Conservation (phyloP, 176 grass and related monocot genomes). For the Hyparrhenia diplandra region DNA sequence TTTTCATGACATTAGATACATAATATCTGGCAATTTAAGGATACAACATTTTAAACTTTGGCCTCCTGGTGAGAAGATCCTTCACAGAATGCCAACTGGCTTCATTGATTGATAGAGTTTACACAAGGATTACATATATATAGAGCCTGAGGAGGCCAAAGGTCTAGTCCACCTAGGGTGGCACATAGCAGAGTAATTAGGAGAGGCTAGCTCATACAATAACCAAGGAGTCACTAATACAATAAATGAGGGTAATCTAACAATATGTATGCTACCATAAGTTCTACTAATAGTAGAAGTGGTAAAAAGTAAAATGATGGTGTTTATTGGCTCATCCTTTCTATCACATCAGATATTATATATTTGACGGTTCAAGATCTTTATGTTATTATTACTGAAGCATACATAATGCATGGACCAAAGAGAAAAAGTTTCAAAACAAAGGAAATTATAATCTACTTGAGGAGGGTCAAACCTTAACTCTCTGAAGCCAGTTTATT, state of each 20-base stretch:
- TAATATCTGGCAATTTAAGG: neutral
- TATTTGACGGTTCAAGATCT: neutral
- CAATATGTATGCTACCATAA: neutral
- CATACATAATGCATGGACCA: constrained; percentile 3
- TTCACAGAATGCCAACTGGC: too few species aligned
- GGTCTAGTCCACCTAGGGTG: too few species aligned
- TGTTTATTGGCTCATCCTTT: neutral
- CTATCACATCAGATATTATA: neutral
- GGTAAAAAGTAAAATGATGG: neutral
- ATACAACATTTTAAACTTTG: neutral
- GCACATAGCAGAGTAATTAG: too few species aligned
- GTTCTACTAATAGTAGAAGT: neutral
- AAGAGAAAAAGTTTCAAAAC: neutral
- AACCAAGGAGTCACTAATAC: too few species aligned
- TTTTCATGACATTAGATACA: neutral
- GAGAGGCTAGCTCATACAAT: too few species aligned
- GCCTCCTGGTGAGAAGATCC: too few species aligned
- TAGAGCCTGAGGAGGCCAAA: too few species aligned
- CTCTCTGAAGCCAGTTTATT: constrained; percentile 46
- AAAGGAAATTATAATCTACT: neutral
- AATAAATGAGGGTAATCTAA: too few species aligned
- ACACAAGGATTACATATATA: too few species aligned
- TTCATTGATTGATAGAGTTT: too few species aligned
- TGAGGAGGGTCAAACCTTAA: constrained; percentile 51
- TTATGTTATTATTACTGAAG: constrained; percentile 1